A percentile compares a stretch with the other conserved stretches of the same genome.
These are phyloP conservation scores for Fraxinus pennsylvanica DNA, from an alignment of 257 asterid genomes.

Conservation along the genomic window DNA sequence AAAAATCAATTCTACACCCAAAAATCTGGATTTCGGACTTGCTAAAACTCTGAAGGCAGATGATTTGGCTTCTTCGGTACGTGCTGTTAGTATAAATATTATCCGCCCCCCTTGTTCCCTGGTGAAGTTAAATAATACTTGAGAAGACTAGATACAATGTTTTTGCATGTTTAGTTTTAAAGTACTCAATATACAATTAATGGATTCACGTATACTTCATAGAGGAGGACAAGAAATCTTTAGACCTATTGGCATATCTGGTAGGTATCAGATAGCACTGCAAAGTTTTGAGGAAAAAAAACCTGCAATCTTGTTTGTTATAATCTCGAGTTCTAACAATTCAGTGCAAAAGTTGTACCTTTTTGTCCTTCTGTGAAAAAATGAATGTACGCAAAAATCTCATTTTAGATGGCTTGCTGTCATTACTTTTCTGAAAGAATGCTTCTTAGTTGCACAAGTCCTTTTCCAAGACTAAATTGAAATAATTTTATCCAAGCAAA, in stretches of 20 bases:
- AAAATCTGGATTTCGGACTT: constrained; percentile 76
- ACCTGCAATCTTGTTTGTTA: too few species aligned
- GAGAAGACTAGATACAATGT: neutral
- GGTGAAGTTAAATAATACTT: neutral
- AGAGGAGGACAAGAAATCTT: neutral
- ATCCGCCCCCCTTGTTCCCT: constrained; percentile 13
- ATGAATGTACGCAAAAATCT: neutral
- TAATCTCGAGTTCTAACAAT: neutral
- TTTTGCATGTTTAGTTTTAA: constrained; percentile 10
- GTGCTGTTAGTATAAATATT: constrained; percentile 33
- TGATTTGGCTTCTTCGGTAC: constrained; percentile 98
- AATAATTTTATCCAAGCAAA: too few species aligned
- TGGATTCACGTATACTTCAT: neutral
- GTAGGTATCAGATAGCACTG: too few species aligned
- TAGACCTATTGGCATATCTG: too few species aligned
- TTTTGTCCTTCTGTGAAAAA: neutral
- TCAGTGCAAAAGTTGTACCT: neutral
- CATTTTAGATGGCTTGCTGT: too few species aligned
- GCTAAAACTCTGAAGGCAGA: constrained; percentile 97
- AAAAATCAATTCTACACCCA: too few species aligned
- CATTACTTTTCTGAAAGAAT: too few species aligned
- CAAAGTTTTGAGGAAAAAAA: too few species aligned
- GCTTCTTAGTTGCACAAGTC: too few species aligned
- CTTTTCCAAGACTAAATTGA: too few species aligned
- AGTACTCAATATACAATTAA: neutral